Base-by-base conservation (phyloP, 1,284 basidiomycete genomes). In the Melampsora medusae region DNA sequence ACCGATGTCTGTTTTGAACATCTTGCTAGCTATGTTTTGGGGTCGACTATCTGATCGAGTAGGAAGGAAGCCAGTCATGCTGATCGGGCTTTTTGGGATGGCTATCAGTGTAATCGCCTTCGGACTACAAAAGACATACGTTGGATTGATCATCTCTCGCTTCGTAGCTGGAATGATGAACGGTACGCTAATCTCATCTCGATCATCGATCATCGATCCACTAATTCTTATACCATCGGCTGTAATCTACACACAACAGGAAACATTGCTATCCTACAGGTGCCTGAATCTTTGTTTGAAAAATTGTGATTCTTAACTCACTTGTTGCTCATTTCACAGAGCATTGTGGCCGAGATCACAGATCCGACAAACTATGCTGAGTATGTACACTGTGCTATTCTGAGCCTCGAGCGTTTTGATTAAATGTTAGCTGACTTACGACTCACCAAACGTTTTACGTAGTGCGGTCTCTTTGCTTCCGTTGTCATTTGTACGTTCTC, bases 21-120 rank as follows among this genome's bases (percentile, higher is more conserved):
- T 35, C 10, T 64, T 12, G 49, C 48, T 77, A 78, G 81, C 78
- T 19, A 50, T 79, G 31, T 77, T 75, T 49, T 79, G 79, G 79
- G 79, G 79, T 35, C 56, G 78, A 49, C 65, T 75, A 22, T 78
- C 77, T 12, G 79, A 42, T 42, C 42, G 2, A 42, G 42, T 42
- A 10, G 42, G 42, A 12, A 42, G 42, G 42, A 79, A 79, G 60
- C 78, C 78, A 1, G 77, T 79, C 9, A 62, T 80, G 46, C 56
- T 80, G 67, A 77, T 33, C 49, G 79, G 79, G 6, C 65, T 80
- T 28, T 60, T 66, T 19, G 79, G 79, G 6, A 33, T 78, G 33
- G 71, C 78, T 28, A 65, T 77, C 35, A 53, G 74, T 22, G 67
- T 77, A 16, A 69, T 69, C 49, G 42, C 49, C 7, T 77, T 77